A percentile compares a stretch with the other conserved stretches of the same genome.
Evolutionary conservation across 1,284 basidiomycete species (phyloP).

Genomic region (Golubevia sp.): DNA sequence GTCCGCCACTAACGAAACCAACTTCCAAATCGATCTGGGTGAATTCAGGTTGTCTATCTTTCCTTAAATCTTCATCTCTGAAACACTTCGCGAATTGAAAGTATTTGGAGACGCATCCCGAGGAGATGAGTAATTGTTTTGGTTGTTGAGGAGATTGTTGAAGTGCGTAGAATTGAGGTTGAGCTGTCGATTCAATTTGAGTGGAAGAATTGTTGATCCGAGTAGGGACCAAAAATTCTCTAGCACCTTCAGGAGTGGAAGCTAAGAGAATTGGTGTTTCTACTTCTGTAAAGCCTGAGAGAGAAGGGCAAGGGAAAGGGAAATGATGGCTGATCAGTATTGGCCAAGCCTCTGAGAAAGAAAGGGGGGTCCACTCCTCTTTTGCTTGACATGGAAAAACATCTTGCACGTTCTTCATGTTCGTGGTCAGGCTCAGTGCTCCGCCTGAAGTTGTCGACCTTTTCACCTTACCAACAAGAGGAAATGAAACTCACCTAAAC

Average conservation of each 20-base stretch:
- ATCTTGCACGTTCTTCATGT: no score
- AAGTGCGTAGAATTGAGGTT: constrained; percentile 81
- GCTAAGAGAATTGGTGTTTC: constrained; percentile 91
- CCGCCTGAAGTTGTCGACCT: no score
- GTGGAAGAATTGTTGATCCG: constrained; percentile 64
- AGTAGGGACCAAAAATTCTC: constrained; percentile 92
- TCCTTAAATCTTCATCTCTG: constrained; percentile 90
- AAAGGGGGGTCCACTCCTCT: no score
- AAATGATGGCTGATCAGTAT: no score
- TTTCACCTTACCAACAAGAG: no score
- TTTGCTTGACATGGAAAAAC: no score
- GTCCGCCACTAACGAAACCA: constrained; percentile 81
- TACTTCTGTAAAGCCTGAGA: constrained; percentile 81
- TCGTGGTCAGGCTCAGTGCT: no score
- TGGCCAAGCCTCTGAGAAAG: no score
- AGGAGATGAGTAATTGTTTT: constrained; percentile 89
- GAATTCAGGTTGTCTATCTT: constrained; percentile 94
- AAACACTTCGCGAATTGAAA: constrained; percentile 93
- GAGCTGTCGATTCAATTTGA: constrained; percentile 5
- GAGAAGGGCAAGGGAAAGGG: not conserved
- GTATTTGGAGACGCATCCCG: constrained; percentile 85
- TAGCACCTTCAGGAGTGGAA: constrained; percentile 89
- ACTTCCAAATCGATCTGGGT: constrained; percentile 96
- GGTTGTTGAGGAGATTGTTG: constrained; percentile 95
- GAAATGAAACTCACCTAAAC: constrained; percentile 67